Evolutionary conservation across 1,284 basidiomycete species (phyloP), one percentile per base, ranked within the genome.

Genomic region (Tylopilus sp.): DNA sequence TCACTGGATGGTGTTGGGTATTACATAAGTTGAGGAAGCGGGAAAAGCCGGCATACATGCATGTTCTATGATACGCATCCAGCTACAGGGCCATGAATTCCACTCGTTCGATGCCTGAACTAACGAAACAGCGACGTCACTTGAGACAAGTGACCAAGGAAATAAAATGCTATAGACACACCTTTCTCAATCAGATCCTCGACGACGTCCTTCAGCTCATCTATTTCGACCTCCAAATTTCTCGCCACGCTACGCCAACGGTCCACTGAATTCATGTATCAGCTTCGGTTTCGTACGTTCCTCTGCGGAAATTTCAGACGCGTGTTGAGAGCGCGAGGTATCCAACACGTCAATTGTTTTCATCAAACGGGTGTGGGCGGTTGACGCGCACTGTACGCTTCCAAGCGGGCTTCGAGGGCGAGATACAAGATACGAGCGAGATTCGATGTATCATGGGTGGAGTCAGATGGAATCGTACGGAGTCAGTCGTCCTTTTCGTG

Each of bases 101-200:
- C 83, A 84, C 70, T 88, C 83, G 66, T 84, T 84, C 57, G 80
- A 84, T 24, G 80, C 73, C 74, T 91, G 85, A 49, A 90, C 90
- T 90, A 36, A 66, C 4, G 53, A 60, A 29, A 16, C 39, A 41
- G 16, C 16, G 18, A 41, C 15, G 39, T 15, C 15, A 58, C 59
- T 36, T 38, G 36, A 38, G 29, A 36, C 44, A 22, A 38, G 58
- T 53, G 54, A 56, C 29, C 15, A 4, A 29, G 6, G 18, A 54
- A 19, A 51, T 38, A 6, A 16, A 26, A 32, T 24, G 4, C 26
- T 12, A 22, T 36, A 38, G 24, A 71, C 83, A 57, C 70, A 90
- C 90, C 87, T 87, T 87, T 89, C 71, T 87, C 81, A 26, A 89
- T 82, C 53, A 91, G 76, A 65, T 83, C 77, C 53, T 83, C 70